Evolutionary conservation across 1,284 basidiomycete genomes (phyloP).

Genomic region (Inonotus hispidus): DNA sequence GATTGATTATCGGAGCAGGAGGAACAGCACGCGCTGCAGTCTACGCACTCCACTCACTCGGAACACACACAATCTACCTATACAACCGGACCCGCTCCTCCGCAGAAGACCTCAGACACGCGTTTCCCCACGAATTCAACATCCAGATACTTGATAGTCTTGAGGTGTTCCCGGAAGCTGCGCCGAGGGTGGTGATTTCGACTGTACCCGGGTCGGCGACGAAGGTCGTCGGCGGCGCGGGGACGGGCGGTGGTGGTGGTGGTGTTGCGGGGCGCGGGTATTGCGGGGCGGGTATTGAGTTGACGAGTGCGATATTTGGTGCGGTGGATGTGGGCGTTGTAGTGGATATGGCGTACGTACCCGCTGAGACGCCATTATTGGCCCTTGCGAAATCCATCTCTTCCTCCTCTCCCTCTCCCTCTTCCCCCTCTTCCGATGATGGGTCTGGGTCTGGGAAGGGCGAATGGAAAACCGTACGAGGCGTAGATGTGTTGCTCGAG

Average conservation of each 20-base stretch:
- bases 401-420: neutral
- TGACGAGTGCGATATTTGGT: constrained; percentile 52
- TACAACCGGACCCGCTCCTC: constrained; percentile 79
- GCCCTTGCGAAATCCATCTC: constrained; percentile 57
- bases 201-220: constrained; percentile 81
- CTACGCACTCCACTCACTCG: constrained; percentile 75
- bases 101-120: constrained; percentile 60
- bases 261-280: constrained; percentile 19
- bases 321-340: constrained; percentile 52
- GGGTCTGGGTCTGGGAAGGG: too few relatives aligned
- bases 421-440: constrained; percentile 45
- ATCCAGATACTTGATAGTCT: constrained; percentile 60
- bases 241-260: too few relatives aligned
- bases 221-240: constrained; percentile 25
- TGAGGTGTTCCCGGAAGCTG: constrained; percentile 42
- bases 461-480: constrained; percentile 68
- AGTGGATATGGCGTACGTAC: constrained; percentile 91
- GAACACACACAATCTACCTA: constrained; percentile 69
- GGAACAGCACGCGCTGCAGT: constrained; percentile 91
- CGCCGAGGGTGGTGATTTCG: constrained; percentile 74
- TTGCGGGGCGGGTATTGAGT: constrained; percentile 38
- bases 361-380: constrained; percentile 67
- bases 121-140: constrained; percentile 66
- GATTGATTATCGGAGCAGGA: constrained; percentile 86
- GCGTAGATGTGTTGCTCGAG: constrained; percentile 67